Base-by-base conservation (phyloP, 176 grass and related monocot genomes). In the Triticum timopheevii region DNA sequence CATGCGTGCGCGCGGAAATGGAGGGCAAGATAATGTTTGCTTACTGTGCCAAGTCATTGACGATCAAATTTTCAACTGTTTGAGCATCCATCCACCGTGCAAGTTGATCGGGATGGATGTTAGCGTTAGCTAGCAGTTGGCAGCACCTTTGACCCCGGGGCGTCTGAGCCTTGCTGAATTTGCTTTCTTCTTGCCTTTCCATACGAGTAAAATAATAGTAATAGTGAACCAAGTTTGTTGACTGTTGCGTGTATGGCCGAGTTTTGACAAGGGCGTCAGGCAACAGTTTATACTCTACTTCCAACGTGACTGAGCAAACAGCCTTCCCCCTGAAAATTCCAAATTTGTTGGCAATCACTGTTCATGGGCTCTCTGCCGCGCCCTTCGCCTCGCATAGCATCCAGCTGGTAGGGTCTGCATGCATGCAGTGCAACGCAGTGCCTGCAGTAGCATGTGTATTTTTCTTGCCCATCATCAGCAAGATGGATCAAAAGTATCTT, bases 1-100 rank as follows among this genome's bases (percentile, higher is more conserved):
- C 64, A 47, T 82, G 63, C 45, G 58, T 61, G 78, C 80, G 70
- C 80, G 10, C 77, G 15, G 44, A 8, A 83, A 0, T 58, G 27
- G 9, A 76, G 11, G 13, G 6, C 8, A 38, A 19, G 45, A 88
- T 64, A 67, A 28, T 66, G 81, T 7, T 68, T 44, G 9, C 68
- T 80, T 39, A 67, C 76, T 80, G 28, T 15, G 17, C 16, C 12
- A 80, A 84, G 27, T n/a, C 13, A 27, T 84, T 91, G 76, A 87
- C 89, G 35, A 42, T 77, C 49, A 24, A 13, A 1, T 80, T 88
- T 64, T 69, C 39, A 64, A 54, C 69, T 40, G 47, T 36, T 80
- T 62, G 61, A 71, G 61, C 24, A 4, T n/a, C 47, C 69, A 69
- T 91, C 85, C 54, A 62, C 31, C 81, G 30, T 81, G 85, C 89